Base-by-base conservation (phyloP, 2,329 filamentous ascomycete genomes). In the Chaetothyriales sp. region DNA sequence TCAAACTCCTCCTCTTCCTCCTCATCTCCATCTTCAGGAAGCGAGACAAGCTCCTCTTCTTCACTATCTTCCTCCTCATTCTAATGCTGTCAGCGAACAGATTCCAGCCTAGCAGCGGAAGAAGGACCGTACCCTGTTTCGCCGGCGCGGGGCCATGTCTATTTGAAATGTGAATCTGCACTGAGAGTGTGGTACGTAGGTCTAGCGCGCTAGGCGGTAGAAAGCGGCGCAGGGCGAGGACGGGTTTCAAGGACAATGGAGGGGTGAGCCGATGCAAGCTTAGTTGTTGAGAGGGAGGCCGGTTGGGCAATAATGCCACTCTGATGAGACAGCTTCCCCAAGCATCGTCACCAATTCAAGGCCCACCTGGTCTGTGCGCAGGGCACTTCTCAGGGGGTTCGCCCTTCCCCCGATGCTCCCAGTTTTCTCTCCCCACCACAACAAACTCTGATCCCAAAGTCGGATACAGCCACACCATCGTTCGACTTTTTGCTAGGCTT, bases 21-120 rank as follows among this genome's bases (percentile, higher is more conserved):
- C 54, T 72, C 71, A 29, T 72, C 71, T 46, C 73, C 72, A 45
- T 73, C 70, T 9, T 73, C 74, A 50, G 72, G 72, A 43, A 74
- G 67, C 33, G 69, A 68, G 53, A 71, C 67, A 4, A 76, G 66
- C 57, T 73, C 69, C 51, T 71, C 69, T 55, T 67, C 71, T 55
- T 73, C 68, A 46, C 70, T 68, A 52, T 67, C 71, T 40, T 73
- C 72, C 48, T 73, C 70, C 18, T 70, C 65, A 28, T 75, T 71
- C 55, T 64, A 49, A 33, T 37, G 44, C 22, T 10, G 46, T 51
- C 51, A 33, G 51, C 25, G 47, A 53, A 43, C 49, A 44, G 40
- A 46, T 37, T 47, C 51, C 51, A 52, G 50, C 50, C 50, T 43
- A 48, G 45, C 50, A 54, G 46, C 50, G 51, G 49, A 55, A 54